Evolutionary conservation across 768 basidiomycete genomes (phyloP), one percentile per base, ranked within the genome.

Genomic region (Daedalea quercina): DNA sequence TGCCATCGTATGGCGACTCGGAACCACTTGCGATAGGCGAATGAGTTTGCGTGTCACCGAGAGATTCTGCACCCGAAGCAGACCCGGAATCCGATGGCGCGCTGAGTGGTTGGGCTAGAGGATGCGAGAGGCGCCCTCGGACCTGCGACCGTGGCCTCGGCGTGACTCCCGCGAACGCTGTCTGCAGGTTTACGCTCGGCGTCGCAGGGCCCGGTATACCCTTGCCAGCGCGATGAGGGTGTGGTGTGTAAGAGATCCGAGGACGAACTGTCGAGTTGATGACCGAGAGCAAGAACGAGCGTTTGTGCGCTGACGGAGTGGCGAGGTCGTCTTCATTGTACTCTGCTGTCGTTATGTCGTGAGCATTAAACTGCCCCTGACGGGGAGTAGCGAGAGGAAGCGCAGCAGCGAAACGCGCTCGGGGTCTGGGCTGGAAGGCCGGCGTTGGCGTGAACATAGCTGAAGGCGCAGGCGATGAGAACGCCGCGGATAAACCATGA

Each of bases 191-290:
- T 0, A 63, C 56, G 12, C 66, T 60, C 31, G 69, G 57, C 17
- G 64, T 57, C 53, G 65, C 56, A 23, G 64, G 69, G 3, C 68
- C 65, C 15, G 64, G 61, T 2, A 51, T 41, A 17, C n/a, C 43
- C 11, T 40, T 33, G 52, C 46, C 47, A 11, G 26, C 47, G 47
- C 47, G 53, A 6, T 68, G 52, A n/a, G 67, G 54, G 68, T 84
- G 77, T 35, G 87, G 81, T 13, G 89, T 82, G 59, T 79, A 67
- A 62, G 78, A 76, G 63, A 91, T 73, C 9, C 85, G 79, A 0
- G 90, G 88, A 28, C 89, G 82, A 3, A 86, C 73, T 1, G 85
- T 89, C 4, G 90, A 90, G 62, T 90, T 86, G 63, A 94, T 87
- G 8, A 93, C 85, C 9, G 82, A 83, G 35, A 94, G 77, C 12